phyloP scores from a whole-genome alignment of 2,329 filamentous ascomycete species.

The Madurella mycetomatis region DNA sequence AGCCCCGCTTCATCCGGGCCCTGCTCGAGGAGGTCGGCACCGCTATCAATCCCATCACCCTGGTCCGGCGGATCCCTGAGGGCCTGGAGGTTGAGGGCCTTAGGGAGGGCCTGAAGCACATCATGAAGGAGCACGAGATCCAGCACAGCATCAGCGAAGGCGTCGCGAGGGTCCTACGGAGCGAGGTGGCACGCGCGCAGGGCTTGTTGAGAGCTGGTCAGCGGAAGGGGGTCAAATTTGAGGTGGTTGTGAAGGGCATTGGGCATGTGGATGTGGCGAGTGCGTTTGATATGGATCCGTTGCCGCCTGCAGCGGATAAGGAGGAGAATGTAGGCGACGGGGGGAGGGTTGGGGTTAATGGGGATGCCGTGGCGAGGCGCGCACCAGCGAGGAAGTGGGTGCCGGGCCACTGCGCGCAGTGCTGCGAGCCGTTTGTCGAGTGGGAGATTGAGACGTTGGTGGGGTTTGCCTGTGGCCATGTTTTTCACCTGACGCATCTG shows the following conservation, averaged over 20 bases:
- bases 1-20: conserved; percentile 88
- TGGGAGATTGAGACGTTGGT: conserved; percentile 68
- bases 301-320: conserved; percentile 22
- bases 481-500: conserved; percentile 73
- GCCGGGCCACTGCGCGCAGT: conserved; percentile 57
- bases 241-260: conserved; percentile 52
- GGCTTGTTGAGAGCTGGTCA: conserved; percentile 74
- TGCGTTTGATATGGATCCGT: conserved; percentile 38
- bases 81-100: conserved; percentile 90
- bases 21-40: conserved; percentile 92
- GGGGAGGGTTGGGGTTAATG: not conserved
- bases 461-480: conserved; percentile 77
- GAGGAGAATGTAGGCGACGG: conserved; percentile 11
- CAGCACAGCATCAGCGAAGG: conserved; percentile 89
- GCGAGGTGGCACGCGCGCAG: conserved; percentile 84
- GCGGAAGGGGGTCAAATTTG: conserved; percentile 82
- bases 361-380: conserved; percentile 2
- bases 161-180: conserved; percentile 77
- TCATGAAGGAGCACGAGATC: conserved; percentile 94
- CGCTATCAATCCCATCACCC: conserved; percentile 83
- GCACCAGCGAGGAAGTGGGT: conserved; percentile 35
- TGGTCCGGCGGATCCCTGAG: conserved; percentile 86
- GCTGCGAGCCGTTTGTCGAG: conserved; percentile 52
- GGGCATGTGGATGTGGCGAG: conserved; percentile 42
- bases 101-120: conserved; percentile 78